Percentiles rank a stretch among this genome's conserved stretches.
Conservation (phyloP, 306 rosid genomes). For the Quercus cerris region DNA sequence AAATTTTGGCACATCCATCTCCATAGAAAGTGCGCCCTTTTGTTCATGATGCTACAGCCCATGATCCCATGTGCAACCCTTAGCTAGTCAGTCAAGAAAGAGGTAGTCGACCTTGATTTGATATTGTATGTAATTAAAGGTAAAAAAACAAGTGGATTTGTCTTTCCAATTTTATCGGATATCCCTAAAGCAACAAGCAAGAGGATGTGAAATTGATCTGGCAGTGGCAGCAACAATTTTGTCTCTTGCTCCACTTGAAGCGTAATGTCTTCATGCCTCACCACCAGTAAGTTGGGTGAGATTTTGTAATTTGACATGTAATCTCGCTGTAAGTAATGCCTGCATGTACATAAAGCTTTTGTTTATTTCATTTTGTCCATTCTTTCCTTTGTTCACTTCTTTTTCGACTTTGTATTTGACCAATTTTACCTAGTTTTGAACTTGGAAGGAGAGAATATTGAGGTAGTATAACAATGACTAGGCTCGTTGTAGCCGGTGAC, state of each 20-base stretch:
- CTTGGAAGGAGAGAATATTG: neutral
- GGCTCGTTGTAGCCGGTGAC: neutral
- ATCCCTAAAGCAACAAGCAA: neutral
- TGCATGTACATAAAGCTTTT: neutral
- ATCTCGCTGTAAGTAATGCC: neutral
- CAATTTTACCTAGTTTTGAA: neutral
- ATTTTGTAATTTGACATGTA: neutral
- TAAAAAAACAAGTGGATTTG: neutral
- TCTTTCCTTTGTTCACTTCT: neutral
- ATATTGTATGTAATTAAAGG: neutral
- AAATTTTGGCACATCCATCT: conserved; percentile 77
- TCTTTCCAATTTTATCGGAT: too few relatives aligned
- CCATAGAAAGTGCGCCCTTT: conserved; percentile 34
- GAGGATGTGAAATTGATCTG: conserved; percentile 17
- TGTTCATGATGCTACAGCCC: conserved; percentile 9
- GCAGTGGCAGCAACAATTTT: conserved; percentile 60
- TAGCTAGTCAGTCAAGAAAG: neutral
- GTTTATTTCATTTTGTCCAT: neutral
- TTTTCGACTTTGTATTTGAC: neutral
- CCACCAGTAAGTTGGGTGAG: conserved; percentile 4
- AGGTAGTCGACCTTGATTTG: conserved; percentile 11
- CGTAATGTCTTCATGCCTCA: conserved; percentile 1
- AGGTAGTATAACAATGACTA: neutral
- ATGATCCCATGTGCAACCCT: conserved; percentile 5
- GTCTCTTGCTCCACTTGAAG: conserved; percentile 35